phyloP scores from a whole-genome alignment of 805 yeast genomes.

The Ogataea pini region DNA sequence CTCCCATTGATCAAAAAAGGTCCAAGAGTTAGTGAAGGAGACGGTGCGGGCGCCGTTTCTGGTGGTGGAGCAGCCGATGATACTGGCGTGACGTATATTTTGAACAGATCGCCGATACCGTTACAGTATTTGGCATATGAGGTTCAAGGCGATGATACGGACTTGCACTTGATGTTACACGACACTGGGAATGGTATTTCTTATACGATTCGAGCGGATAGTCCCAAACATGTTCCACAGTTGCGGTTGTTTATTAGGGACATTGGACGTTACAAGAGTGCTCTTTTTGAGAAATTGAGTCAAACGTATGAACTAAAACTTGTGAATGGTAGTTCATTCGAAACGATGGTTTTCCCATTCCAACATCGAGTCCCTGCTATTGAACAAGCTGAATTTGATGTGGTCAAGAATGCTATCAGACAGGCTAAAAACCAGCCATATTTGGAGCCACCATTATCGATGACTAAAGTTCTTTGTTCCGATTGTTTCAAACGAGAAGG shows the following conservation, averaged over 20 bases:
- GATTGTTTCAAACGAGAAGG: conserved; percentile 46
- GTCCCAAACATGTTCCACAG: conserved; percentile 26
- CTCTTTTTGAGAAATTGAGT: conserved; percentile 25
- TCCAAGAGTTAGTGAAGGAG: background rate
- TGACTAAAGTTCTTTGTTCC: conserved; percentile 13
- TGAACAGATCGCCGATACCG: conserved; percentile 31
- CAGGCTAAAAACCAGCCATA: conserved; percentile 17
- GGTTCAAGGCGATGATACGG: conserved; percentile 19
- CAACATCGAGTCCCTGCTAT: conserved; percentile 13
- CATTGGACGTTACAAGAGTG: conserved; percentile 19
- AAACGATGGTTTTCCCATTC: conserved; percentile 9
- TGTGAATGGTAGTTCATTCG: conserved; percentile 26
- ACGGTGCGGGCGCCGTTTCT: background rate
- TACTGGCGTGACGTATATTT: conserved; percentile 20
- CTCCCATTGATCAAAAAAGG: conserved; percentile 25
- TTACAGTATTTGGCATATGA: conserved; percentile 29
- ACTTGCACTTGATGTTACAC: conserved; percentile 23
- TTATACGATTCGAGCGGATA: conserved; percentile 21
- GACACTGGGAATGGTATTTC: conserved; percentile 27
- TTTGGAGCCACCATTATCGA: conserved; percentile 17
- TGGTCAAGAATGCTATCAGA: conserved; percentile 12
- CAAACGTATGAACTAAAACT: conserved; percentile 23
- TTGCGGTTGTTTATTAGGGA: conserved; percentile 28
- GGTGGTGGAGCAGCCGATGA: conserved; percentile 3
- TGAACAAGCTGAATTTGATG: conserved; percentile 16